Evolutionary conservation across 768 basidiomycete species (phyloP).

Genomic region (Kwoniella dendrophila): DNA sequence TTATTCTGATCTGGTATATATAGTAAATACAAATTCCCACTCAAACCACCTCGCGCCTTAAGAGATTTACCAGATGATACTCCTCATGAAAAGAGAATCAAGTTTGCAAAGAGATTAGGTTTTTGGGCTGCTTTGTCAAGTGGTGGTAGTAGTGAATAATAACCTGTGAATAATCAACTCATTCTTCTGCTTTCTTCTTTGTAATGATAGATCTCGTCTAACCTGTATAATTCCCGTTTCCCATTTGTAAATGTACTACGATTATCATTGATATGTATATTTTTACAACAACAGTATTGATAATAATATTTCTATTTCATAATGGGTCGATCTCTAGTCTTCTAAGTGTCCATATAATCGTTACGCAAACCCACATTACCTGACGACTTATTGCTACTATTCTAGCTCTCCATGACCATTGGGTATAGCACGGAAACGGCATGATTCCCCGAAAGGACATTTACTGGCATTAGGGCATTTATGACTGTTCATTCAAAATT

Average conservation of each 20-base stretch:
- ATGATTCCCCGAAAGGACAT: slow-evolving; percentile 41
- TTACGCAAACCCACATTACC: no score
- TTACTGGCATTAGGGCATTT: slow-evolving; percentile 35
- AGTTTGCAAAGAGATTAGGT: background rate
- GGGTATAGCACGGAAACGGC: slow-evolving; percentile 32
- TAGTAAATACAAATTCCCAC: slow-evolving; percentile 1
- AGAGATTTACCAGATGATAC: background rate
- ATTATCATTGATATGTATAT: no score
- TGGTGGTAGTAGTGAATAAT: background rate
- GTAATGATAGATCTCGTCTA: background rate
- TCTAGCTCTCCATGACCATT: slow-evolving; percentile 38
- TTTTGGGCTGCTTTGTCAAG: background rate
- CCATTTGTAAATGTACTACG: no score
- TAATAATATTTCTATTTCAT: no score
- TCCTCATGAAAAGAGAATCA: slow-evolving; percentile 1
- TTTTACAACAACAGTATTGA: no score
- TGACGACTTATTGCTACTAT: no score
- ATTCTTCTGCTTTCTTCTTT: background rate
- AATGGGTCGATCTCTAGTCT: background rate
- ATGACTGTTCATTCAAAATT: slow-evolving; percentile 27
- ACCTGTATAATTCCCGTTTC: background rate
- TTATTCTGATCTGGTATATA: no score
- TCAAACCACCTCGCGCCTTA: background rate
- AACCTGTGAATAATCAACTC: background rate
- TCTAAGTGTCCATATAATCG: background rate